Base-by-base conservation (phyloP, 257 asterid genomes). In the Ballota nigra region DNA sequence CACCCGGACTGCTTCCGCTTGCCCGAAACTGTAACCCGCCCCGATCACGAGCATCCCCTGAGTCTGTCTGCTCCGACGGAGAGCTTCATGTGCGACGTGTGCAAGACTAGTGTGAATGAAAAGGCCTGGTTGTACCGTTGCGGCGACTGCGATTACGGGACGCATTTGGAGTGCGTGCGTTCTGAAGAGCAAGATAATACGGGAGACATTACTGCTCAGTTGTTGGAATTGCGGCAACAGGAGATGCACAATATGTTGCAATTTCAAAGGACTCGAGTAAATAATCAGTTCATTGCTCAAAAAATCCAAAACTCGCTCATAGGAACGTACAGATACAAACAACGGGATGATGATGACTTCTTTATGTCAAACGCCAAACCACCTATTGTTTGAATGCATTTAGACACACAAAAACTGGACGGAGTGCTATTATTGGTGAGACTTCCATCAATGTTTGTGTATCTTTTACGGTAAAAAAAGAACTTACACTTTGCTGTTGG, bases 81-180 rank as follows among this genome's bases (percentile, higher is more conserved):
- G 76, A 9, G 76, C 6, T 4, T 75, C 76, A 19, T 41, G 66
- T 87, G 92, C 31, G 88, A 82, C 51, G 86, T 75, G 18, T 87
- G 92, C 71, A 69, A 62, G 31, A 74, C 72, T 1, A 69, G 77
- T 1, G 80, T 77, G 4, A 74, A 84, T 18, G 80, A 81, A 28
- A 57, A 66, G 69, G 88, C 86, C 0, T 86, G 89, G 89, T 52
- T 75, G 22, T 87, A 87, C 71, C 78, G 57, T 19, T 87, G 92
- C 20, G 82, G 83, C 0, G 85, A 81, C 69, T 84, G 92, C 52
- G 85, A 86, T 51, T 86, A 80, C 3, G 86, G 84, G 31, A 82
- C 86, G 9, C 89, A 86, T 74, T 45, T 82, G 82, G 87, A 84
- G 67, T 86, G 92, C 28, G 86, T 84, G 56, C 66, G 75, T n/a